phyloP scores from a whole-genome alignment of 2,329 filamentous ascomycete species.

The Fusarium subtropicale region DNA sequence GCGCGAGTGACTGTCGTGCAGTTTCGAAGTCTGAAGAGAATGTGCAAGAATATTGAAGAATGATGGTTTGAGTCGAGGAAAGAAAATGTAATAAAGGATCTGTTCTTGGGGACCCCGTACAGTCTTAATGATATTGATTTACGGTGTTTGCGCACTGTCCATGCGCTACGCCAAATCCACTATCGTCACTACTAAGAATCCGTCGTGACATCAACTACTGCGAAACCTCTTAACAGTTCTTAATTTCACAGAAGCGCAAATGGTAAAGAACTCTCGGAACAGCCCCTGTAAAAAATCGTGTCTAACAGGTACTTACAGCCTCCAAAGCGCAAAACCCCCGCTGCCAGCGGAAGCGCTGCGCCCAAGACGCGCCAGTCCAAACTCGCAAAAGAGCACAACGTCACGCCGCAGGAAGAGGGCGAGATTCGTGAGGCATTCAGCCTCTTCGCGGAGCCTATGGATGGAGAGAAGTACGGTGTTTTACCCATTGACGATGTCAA shows the following conservation, averaged over 20 bases:
- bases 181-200: slow-evolving; percentile 20
- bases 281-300: rapidly evolving
- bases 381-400: slow-evolving; percentile 90
- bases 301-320: slow-evolving; percentile 53
- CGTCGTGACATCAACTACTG: slow-evolving; percentile 39
- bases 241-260: slow-evolving; percentile 22
- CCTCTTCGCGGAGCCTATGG: slow-evolving; percentile 79
- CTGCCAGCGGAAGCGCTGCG: slow-evolving; percentile 46
- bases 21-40: neutral
- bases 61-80: neutral
- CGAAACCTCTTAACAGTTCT: slow-evolving; percentile 18
- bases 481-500: slow-evolving; percentile 75
- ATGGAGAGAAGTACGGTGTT: slow-evolving; percentile 78
- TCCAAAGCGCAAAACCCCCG: slow-evolving; percentile 63
- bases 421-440: slow-evolving; percentile 93
- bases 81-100: slow-evolving; percentile 33
- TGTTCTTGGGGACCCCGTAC: slow-evolving; percentile 27
- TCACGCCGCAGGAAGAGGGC: slow-evolving; percentile 83
- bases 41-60: slow-evolving; percentile 9
- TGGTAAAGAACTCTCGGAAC: slow-evolving; percentile 15
- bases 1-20: slow-evolving; percentile 8
- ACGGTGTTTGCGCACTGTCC: slow-evolving; percentile 27
- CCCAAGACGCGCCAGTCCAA: slow-evolving; percentile 75
- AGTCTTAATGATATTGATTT: neutral
- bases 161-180: slow-evolving; percentile 9